Conservation (phyloP, 306 rosid genomes). For the Castanospermum australe region DNA sequence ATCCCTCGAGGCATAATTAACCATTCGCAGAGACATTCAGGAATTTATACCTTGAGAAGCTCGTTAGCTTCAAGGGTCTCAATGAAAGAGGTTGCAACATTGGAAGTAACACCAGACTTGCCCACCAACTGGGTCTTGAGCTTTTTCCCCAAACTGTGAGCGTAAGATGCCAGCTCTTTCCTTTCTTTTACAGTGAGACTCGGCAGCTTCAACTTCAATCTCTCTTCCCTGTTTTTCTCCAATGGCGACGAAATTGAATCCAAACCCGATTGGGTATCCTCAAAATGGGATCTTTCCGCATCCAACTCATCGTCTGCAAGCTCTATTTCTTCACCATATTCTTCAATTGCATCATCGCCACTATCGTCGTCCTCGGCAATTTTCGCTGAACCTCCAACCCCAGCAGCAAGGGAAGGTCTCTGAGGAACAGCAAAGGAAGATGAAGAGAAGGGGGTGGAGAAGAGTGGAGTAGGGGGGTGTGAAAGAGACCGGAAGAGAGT, state of each 20-base stretch:
- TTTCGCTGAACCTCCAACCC: neutral
- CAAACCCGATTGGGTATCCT: constrained; percentile 13
- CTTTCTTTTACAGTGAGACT: constrained; percentile 71
- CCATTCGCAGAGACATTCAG: neutral
- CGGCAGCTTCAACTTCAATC: constrained; percentile 53
- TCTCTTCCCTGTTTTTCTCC: constrained; percentile 43
- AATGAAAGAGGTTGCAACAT: constrained; percentile 65
- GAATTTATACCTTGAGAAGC: constrained; percentile 75
- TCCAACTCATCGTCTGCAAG: constrained; percentile 28
- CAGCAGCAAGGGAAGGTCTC: neutral
- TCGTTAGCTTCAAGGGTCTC: constrained; percentile 92
- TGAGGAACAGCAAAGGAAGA: constrained; percentile 26
- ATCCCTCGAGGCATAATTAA: neutral
- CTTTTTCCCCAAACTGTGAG: constrained; percentile 87
- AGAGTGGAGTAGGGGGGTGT: neutral
- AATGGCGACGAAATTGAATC: constrained; percentile 35
- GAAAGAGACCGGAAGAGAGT: constrained; percentile 8
- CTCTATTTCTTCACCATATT: constrained; percentile 21
- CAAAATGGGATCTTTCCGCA: constrained; percentile 11
- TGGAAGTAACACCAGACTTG: constrained; percentile 77
- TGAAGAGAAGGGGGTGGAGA: constrained; percentile 27
- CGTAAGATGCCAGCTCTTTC: constrained; percentile 84
- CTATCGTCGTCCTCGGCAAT: constrained; percentile 9
- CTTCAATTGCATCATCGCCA: constrained; percentile 20
- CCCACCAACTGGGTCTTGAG: constrained; percentile 91